Conservation (phyloP, 192 early-diverging fungal species). For the Hyaloraphidium curvatum region DNA sequence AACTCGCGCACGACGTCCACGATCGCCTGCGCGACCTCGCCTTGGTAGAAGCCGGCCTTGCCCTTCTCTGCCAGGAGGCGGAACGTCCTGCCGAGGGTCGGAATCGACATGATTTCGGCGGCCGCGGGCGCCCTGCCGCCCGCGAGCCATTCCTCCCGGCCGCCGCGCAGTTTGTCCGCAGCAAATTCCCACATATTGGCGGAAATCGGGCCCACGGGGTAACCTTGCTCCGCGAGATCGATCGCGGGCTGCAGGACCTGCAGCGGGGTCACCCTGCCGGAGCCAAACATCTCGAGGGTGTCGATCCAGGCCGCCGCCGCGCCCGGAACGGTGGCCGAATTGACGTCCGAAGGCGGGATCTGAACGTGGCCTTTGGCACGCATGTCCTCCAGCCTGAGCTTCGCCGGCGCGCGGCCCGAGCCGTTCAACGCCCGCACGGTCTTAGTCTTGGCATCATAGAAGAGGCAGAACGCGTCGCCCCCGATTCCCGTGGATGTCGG, state of each 20-base stretch:
- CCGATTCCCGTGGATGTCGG: conserved; percentile 57
- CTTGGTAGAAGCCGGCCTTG: conserved; percentile 7
- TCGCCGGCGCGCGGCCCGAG: conserved; percentile 33
- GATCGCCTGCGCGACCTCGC: conserved; percentile 42
- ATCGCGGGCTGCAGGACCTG: conserved; percentile 49
- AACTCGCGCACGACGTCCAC: conserved; percentile 23
- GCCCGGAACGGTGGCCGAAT: background rate
- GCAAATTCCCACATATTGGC: conserved; percentile 16
- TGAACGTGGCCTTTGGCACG: conserved; percentile 10
- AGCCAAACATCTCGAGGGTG: conserved; percentile 39
- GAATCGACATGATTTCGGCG: conserved; percentile 42
- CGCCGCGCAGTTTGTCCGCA: background rate
- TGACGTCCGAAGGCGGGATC: background rate
- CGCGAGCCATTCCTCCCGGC: background rate
- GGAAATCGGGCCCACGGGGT: conserved; percentile 28
- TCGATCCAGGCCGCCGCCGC: conserved; percentile 59
- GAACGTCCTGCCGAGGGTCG: conserved; percentile 27
- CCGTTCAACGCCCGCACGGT: conserved; percentile 37
- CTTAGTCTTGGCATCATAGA: conserved; percentile 38
- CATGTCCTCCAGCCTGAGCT: conserved; percentile 28
- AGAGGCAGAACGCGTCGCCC: conserved; percentile 63
- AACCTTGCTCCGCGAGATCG: conserved; percentile 45
- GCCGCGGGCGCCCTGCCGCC: conserved; percentile 18
- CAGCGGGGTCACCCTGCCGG: conserved; percentile 25
- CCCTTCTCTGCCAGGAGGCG: conserved; percentile 23